Base-by-base conservation (phyloP, 257 asterid genomes). In the Gentiana macrophylla region DNA sequence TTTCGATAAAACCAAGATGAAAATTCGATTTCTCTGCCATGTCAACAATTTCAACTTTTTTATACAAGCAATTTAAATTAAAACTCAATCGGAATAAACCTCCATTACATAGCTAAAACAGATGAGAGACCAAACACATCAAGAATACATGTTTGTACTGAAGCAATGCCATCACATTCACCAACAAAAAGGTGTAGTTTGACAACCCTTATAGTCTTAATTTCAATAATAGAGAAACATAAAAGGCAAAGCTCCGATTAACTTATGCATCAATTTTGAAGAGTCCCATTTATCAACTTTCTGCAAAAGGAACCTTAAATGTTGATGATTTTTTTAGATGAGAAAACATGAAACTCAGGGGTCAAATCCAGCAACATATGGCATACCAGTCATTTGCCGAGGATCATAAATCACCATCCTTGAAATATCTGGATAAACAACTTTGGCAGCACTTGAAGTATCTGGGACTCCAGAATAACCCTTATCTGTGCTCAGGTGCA, bases 381-480 rank as follows among this genome's bases (percentile, higher is more conserved):
- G 54, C 46, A 53, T 83, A 91, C 98, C 97, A 61, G 84, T 72
- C 64, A 77, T 81, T 70, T 74, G 83, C 57, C 74, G 65, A 3
- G 94, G 88, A 55, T 79, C 84, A 64, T 80, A 80, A 41, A 77
- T 59, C 65, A 66, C 72, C 98, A 87, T 78, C 73, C 73, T 82
- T 36, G 96, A 87, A 67, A 83, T 75, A 63, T 84, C 97, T 36
- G 98, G 98, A 71, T 61, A 67, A 70, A 85, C 82, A 63, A 83
- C 64, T 75, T 88, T 92, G 68, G 81, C 72, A 60, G 82, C 71
- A 74, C 71, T 77, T 66, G 84, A 68, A 63, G 61, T 72, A 53
- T 60, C 59, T 38, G 83, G 61, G 65, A 53, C 66, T 62, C 76
- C 82, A 63, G 81, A 71, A 67, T 61, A 57, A 66, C 50, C 68